Evolutionary conservation across 148 eudicot species (phyloP), one percentile per base, ranked within the genome.

Genomic region (Amaranthus palmeri): DNA sequence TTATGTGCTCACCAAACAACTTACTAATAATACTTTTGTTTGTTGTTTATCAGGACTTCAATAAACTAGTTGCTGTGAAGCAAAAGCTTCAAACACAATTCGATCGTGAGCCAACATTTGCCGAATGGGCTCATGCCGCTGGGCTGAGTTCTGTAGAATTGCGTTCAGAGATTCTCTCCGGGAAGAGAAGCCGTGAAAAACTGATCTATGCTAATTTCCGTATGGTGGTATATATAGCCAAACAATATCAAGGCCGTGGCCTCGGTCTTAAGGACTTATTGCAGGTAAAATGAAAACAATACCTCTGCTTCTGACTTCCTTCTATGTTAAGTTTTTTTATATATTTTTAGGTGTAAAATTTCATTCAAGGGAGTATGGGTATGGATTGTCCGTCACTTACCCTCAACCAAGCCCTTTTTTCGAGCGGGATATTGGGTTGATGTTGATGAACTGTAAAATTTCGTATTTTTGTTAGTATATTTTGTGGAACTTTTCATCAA

Each of bases 201-300:
- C 73, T 95, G 79, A 87, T 95, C 60, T 72, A 75, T 80, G 87
- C 97, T 71, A 95, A 95, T 77, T 81, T 88, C 56, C 93, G 99
- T 43, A 68, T 95, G 96, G 99, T 95, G 75, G 99, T 91, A 71
- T 86, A 89, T 83, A 85, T 95, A 80, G 99, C 97, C 70, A 95
- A 89, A 82, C 86, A 88, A 70, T 91, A 91, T 84, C 87, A 81
- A 56, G 90, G 90, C 4, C 88, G 90, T 65, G 99, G 99, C 55
- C 90, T 95, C 59, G 77, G 78, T 82, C 82, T 95, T 71, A 86
- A 86, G 69, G 97, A 89, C 86, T 84, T 95, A 68, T 60, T 95
- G 83, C 99, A 91, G 99, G 99, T 95, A 53, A 76, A 6, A 51
- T 48, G 44, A 41, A 52, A 55, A 36, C 53, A 25, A 36, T 49